These are phyloP conservation scores for Fusarium irregulare DNA, from an alignment of 2,329 filamentous ascomycete species.

Conservation along the genomic window DNA sequence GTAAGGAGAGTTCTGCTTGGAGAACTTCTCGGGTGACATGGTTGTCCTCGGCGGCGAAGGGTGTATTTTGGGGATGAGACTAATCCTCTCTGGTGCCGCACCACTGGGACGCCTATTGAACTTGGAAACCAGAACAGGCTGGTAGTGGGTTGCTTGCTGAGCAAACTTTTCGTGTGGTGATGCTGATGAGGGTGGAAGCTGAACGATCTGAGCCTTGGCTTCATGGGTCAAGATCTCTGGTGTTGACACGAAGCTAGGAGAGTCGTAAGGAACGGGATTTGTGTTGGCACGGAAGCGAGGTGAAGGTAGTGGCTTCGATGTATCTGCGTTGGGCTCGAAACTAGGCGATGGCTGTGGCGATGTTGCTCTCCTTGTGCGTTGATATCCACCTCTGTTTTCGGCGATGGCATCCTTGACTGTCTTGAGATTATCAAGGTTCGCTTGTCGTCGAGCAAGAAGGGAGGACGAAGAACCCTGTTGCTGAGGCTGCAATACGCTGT, in stretches of 20 bases:
- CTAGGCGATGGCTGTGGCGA: constrained; percentile 63
- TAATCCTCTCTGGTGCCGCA: constrained; percentile 20
- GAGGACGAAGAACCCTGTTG: constrained; percentile 48
- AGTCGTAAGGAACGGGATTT: constrained; percentile 61
- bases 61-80: constrained; percentile 6
- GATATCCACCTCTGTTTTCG: constrained; percentile 51
- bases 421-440: constrained; percentile 68
- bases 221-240: not conserved
- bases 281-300: constrained; percentile 65
- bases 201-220: constrained; percentile 27
- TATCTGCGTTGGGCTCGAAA: constrained; percentile 40
- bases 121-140: constrained; percentile 40
- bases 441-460: constrained; percentile 68
- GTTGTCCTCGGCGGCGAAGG: constrained; percentile 26
- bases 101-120: constrained; percentile 43
- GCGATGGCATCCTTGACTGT: constrained; percentile 60
- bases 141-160: constrained; percentile 6
- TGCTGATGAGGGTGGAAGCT: constrained; percentile 19
- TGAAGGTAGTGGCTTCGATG: constrained; percentile 45
- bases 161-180: constrained; percentile 11
- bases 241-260: constrained; percentile 49
- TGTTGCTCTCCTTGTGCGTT: constrained; percentile 57
- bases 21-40: constrained; percentile 3
- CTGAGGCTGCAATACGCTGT: constrained; percentile 70
- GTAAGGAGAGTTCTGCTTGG: constrained; percentile 37